Evolutionary conservation across 2,329 filamentous ascomycete genomes (phyloP), one percentile per base, ranked within the genome.

Genomic region (Dothideomycetes sp.): DNA sequence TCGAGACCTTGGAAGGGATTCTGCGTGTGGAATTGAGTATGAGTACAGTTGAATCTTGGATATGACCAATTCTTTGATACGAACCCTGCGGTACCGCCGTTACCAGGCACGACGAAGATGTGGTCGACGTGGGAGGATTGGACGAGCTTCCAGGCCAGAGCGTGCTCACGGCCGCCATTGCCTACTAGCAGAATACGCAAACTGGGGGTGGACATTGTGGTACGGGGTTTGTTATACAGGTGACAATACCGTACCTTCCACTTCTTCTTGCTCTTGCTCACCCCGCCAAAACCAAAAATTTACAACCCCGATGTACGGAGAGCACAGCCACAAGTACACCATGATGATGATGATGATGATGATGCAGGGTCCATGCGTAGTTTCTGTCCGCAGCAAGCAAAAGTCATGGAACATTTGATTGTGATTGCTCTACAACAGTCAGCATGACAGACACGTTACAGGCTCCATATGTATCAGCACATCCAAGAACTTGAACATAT

Each of bases 141-240:
- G 56, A 80, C 78, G 47, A 96, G 71, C 66, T 93, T 95, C 88
- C 88, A 96, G 29, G 88, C 87, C 48, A 95, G 74, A 33, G 88
- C 85, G 64, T 96, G 87, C 67, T 98, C 91, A 54, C 91, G 80
- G 53, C 89, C 91, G 51, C 91, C 91, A 59, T 89, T 94, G 56
- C 91, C 89, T 50, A 96, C 79, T 48, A 96, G 78, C 48, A 96
- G 79, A 52, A 95, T 73, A 52, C 79, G 75, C 48, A 86, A 70
- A 31, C 46, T 46, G 16, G 47, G 25, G 18, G 47, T 33, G 33
- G 48, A 41, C 49, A 52, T 53, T 28, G 27, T 45, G 30, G 33
- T 39, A 40, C 35, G 34, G 17, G 33, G 30, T 38, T 34, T 15
- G 28, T 33, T 18, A 30, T 33, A 22, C 12, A 18, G 20, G 17